Evolutionary conservation across 2,329 filamentous ascomycete genomes (phyloP).

Genomic region (Pezicula radicicola): DNA sequence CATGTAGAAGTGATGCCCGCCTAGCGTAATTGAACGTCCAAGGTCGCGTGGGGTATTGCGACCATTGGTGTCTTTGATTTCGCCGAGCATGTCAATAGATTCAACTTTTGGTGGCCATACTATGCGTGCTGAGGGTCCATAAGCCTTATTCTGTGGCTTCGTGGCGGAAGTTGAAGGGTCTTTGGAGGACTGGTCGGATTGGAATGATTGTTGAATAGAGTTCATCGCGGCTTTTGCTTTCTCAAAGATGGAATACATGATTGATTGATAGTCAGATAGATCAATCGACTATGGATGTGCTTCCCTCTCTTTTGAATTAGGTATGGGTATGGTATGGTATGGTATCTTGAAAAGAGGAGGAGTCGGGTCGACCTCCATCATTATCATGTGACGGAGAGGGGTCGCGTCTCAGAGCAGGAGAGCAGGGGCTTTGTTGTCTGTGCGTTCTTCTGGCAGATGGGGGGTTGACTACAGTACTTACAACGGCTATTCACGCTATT

Average conservation of each 20-base stretch:
- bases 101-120: background rate
- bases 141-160: background rate
- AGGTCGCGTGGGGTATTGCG: slow-evolving; percentile 1
- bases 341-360: background rate
- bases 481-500: too few relatives aligned
- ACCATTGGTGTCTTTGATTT: slow-evolving; percentile 1
- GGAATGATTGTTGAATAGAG: background rate
- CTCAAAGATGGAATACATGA: background rate
- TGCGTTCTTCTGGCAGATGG: too few relatives aligned
- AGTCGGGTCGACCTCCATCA: background rate
- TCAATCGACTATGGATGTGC: background rate
- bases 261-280: background rate
- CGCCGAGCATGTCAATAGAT: background rate
- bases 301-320: background rate
- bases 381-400: background rate
- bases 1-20: slow-evolving; percentile 1
- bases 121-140: background rate
- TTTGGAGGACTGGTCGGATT: background rate
- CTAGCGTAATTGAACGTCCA: background rate
- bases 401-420: background rate
- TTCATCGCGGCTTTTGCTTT: background rate
- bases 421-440: too few relatives aligned
- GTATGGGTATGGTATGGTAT: background rate
- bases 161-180: background rate
- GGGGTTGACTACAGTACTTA: too few relatives aligned